These are phyloP conservation scores for Coffea canephora DNA, from an alignment of 257 asterid species.

Conservation along the genomic window DNA sequence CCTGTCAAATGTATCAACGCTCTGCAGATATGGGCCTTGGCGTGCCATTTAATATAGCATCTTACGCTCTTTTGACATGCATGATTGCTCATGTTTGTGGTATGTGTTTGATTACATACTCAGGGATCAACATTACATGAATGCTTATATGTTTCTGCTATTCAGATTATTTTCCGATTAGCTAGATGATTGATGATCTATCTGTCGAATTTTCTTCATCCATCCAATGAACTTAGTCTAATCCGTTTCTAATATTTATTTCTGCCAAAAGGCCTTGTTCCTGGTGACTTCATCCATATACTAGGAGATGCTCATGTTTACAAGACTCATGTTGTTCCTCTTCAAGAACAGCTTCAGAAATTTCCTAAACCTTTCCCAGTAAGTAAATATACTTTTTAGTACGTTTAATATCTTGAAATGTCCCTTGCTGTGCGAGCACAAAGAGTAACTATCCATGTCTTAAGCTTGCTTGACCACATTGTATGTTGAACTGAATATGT, in stretches of 20 bases:
- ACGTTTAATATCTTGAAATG: background rate
- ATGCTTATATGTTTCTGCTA: background rate
- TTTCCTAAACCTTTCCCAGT: constrained; percentile 80
- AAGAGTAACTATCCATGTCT: too few relatives aligned
- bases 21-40: constrained; percentile 91
- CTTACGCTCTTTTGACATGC: constrained; percentile 72
- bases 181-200: background rate
- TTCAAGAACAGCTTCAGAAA: constrained; percentile 66
- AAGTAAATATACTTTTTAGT: constrained; percentile 21
- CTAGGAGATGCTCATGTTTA: constrained; percentile 84
- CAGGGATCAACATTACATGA: background rate
- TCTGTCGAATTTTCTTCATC: background rate
- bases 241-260: background rate
- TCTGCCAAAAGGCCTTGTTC: constrained; percentile 50
- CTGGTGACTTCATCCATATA: constrained; percentile 70
- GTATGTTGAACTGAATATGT: background rate
- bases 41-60: constrained; percentile 78
- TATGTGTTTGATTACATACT: constrained; percentile 20
- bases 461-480: background rate
- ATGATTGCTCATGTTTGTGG: constrained; percentile 87
- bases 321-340: constrained; percentile 52
- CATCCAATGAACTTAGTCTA: background rate
- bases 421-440: background rate
- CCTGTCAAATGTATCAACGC: constrained; percentile 89
- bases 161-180: background rate